Evolutionary conservation across 179 eudicot species (phyloP).

Genomic region (Actinidia chinensis): DNA sequence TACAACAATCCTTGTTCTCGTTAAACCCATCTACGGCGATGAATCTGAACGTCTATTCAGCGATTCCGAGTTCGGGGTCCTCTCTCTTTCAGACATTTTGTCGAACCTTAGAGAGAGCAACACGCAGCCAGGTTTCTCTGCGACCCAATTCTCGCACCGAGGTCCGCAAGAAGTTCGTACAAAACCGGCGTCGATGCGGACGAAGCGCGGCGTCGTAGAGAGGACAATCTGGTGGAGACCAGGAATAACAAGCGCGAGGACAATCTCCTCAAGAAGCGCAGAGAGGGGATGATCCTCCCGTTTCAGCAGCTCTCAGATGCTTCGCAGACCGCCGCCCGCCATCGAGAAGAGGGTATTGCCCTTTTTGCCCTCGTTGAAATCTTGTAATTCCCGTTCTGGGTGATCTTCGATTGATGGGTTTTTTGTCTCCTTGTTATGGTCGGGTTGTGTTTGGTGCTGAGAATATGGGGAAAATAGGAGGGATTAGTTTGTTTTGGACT

Average conservation of each 20-base stretch:
- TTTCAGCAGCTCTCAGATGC: constrained; percentile 51
- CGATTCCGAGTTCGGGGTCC: background rate
- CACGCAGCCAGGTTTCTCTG: constrained; percentile 48
- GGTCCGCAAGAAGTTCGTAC: constrained; percentile 77
- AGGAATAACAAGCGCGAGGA: constrained; percentile 81
- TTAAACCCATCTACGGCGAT: no score
- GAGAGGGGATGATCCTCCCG: constrained; percentile 54
- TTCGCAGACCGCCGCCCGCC: constrained; percentile 41
- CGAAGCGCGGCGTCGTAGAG: constrained; percentile 80
- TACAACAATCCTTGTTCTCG: no score
- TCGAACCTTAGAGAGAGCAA: constrained; percentile 11
- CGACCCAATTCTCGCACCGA: constrained; percentile 67
- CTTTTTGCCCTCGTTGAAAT: background rate
- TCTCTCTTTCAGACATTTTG: background rate
- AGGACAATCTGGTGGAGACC: constrained; percentile 89
- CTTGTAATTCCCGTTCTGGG: background rate
- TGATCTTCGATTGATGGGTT: background rate
- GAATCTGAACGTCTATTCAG: background rate
- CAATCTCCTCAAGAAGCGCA: constrained; percentile 71
- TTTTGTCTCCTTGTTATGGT: background rate
- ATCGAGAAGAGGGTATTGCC: constrained; percentile 57
- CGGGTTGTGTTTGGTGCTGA: background rate
- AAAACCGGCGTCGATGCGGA: constrained; percentile 80
- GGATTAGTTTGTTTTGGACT: background rate
- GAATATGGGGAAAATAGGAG: constrained; percentile 8